phyloP scores from a whole-genome alignment of 768 basidiomycete species.

The Hericium coralloides region DNA sequence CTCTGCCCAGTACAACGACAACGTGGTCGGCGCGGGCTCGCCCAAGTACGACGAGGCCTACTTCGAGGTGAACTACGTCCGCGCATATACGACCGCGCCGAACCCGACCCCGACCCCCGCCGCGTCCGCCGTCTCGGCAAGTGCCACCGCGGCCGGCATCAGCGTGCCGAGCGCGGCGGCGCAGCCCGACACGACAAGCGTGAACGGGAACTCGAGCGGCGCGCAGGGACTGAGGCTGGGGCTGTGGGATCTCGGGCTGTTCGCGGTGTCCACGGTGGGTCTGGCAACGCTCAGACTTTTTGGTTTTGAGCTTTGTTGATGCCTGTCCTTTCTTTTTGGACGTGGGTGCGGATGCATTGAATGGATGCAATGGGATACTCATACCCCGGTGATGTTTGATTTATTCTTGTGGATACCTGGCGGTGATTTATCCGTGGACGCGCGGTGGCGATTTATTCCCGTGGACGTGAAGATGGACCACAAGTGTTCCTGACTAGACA shows the following conservation, averaged over 20 bases:
- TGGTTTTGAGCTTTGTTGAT: background rate
- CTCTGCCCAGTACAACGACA: constrained; percentile 36
- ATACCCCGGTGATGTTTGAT: background rate
- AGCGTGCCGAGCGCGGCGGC: background rate
- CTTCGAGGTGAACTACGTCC: constrained; percentile 61
- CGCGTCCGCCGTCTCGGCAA: constrained; percentile 4
- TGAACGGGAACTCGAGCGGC: background rate
- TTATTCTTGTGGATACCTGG: background rate
- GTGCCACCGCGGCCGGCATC: constrained; percentile 2
- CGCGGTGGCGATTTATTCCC: background rate
- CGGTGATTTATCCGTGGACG: background rate
- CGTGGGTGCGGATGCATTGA: background rate
- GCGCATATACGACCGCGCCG: constrained; percentile 39
- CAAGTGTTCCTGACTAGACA: background rate
- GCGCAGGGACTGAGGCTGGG: background rate
- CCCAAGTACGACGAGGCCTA: constrained; percentile 50
- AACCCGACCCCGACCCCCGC: constrained; percentile 13
- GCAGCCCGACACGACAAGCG: background rate
- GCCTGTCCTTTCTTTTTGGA: background rate
- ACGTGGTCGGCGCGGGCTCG: constrained; percentile 45
- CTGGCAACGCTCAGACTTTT: background rate
- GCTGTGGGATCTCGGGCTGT: background rate
- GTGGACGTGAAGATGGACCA: background rate
- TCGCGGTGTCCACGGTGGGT: constrained; percentile 1
- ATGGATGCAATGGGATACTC: background rate